Evolutionary conservation across 2,329 filamentous ascomycete species (phyloP).

Genomic region (Aspergillus sp.): DNA sequence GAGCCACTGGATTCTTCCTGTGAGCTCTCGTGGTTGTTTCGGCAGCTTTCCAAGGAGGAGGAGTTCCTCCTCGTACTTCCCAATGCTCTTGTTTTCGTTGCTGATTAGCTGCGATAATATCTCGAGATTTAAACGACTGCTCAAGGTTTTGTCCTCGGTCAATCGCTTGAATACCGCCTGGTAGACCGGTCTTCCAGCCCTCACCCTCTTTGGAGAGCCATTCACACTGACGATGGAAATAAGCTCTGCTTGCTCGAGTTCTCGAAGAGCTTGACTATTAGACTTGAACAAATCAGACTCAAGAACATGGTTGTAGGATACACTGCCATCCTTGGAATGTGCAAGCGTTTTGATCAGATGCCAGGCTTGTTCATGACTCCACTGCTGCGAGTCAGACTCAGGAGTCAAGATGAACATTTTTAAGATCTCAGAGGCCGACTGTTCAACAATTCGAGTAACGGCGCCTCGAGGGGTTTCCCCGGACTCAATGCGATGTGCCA

Average conservation of each 20-base stretch:
- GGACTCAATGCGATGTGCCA: conserved; percentile 83
- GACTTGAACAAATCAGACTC: conserved; percentile 73
- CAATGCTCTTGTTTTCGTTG: conserved; percentile 71
- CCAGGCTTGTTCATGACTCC: conserved; percentile 89
- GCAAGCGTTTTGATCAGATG: conserved; percentile 78
- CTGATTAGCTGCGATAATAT: conserved; percentile 68
- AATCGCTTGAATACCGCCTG: conserved; percentile 76
- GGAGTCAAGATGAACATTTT: conserved; percentile 80
- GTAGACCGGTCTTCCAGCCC: conserved; percentile 82
- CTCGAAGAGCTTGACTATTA: conserved; percentile 72
- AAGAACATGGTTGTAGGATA: conserved; percentile 84
- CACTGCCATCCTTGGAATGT: conserved; percentile 52
- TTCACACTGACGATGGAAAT: conserved; percentile 72
- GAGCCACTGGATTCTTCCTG: conserved; percentile 68
- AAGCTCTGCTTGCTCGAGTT: conserved; percentile 80
- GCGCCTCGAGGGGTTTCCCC: conserved; percentile 79
- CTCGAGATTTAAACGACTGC: conserved; percentile 70
- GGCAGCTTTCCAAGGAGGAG: conserved; percentile 68
- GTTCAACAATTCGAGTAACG: conserved; percentile 82
- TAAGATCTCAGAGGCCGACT: conserved; percentile 84
- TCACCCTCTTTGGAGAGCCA: conserved; percentile 75
- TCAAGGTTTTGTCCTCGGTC: conserved; percentile 69
- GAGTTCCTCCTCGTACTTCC: conserved; percentile 78
- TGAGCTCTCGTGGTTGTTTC: conserved; percentile 67
- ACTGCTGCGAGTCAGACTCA: conserved; percentile 61